Evolutionary conservation across 352 stramenopile species (phyloP).

Genomic region (Hyaloperonospora brassicae): DNA sequence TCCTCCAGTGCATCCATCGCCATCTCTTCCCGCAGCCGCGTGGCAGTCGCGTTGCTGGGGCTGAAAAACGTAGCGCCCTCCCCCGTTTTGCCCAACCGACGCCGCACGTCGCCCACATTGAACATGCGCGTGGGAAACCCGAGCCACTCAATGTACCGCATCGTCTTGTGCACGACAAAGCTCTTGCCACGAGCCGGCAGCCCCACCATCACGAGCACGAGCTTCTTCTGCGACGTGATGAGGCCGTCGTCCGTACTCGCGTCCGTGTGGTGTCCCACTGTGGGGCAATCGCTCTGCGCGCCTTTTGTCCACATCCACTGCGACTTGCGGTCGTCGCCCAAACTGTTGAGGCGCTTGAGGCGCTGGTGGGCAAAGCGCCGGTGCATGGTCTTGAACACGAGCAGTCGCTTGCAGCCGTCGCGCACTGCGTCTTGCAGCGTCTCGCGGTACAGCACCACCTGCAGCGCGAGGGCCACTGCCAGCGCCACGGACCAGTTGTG

Average conservation of each 20-base stretch:
- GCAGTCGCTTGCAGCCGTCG: conserved; percentile 40
- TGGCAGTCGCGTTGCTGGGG: conserved; percentile 77
- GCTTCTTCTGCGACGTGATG: conserved; percentile 75
- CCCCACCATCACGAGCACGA: conserved; percentile 91
- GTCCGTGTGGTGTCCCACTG: conserved; percentile 30
- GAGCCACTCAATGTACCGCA: conserved; percentile 90
- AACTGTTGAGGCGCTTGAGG: conserved; percentile 56
- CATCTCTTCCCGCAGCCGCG: conserved; percentile 80
- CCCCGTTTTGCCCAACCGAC: conserved; percentile 60
- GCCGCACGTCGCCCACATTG: conserved; percentile 91
- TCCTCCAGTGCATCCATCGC: conserved; percentile 82
- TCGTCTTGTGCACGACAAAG: conserved; percentile 91
- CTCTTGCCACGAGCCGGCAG: conserved; percentile 92
- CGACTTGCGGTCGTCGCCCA: conserved; percentile 55
- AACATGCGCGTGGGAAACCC: conserved; percentile 89
- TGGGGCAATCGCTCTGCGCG: conserved; percentile 9
- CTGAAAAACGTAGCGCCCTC: conserved; percentile 89
- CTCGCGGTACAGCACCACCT: conserved; percentile 49
- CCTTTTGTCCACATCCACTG: conserved; percentile 72
- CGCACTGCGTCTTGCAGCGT: conserved; percentile 36
- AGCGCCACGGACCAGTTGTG: conserved; percentile 25
- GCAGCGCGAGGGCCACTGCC: conserved; percentile 28
- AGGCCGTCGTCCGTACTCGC: conserved; percentile 35
- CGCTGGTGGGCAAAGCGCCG: conserved; percentile 68
- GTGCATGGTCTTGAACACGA: conserved; percentile 68